Percentiles rank a stretch among this genome's conserved stretches.
Evolutionary conservation across 225 moss, liverwort and hornwort species (phyloP).

Genomic region (Sphagnum contortum): DNA sequence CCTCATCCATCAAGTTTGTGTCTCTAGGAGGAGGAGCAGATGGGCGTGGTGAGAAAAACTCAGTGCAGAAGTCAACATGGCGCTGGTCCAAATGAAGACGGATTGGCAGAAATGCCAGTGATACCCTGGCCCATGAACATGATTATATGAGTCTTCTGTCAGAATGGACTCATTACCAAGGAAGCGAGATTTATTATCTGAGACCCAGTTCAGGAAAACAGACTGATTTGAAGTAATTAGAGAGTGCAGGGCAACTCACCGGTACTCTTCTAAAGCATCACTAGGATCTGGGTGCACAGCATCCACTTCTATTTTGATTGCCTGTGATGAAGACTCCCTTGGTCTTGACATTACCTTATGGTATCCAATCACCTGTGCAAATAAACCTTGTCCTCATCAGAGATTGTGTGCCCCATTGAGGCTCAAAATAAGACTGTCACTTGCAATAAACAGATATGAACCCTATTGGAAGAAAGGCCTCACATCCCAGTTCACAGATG

Average conservation of each 20-base stretch:
- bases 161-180: too few species aligned
- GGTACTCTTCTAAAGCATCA: constrained; percentile 82
- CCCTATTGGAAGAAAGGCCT: too few species aligned
- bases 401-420: too few species aligned
- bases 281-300: constrained; percentile 88
- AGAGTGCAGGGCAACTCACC: constrained; percentile 21
- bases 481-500: too few species aligned
- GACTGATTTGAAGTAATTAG: too few species aligned
- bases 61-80: constrained; percentile 82
- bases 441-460: too few species aligned
- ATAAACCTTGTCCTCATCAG: too few species aligned
- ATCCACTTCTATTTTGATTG: constrained; percentile 91
- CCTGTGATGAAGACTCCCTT: constrained; percentile 92
- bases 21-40: constrained; percentile 19
- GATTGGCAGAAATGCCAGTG: constrained; percentile 74
- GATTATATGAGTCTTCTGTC: too few species aligned
- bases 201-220: too few species aligned
- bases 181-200: too few species aligned
- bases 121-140: constrained; percentile 38
- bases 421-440: too few species aligned
- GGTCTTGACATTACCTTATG: constrained; percentile 72
- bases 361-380: constrained; percentile 71
- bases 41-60: constrained; percentile 67
- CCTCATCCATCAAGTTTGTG: constrained; percentile 35
- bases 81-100: constrained; percentile 90